phyloP scores from a whole-genome alignment of 768 basidiomycete species.

The Scleroderma bovista region DNA sequence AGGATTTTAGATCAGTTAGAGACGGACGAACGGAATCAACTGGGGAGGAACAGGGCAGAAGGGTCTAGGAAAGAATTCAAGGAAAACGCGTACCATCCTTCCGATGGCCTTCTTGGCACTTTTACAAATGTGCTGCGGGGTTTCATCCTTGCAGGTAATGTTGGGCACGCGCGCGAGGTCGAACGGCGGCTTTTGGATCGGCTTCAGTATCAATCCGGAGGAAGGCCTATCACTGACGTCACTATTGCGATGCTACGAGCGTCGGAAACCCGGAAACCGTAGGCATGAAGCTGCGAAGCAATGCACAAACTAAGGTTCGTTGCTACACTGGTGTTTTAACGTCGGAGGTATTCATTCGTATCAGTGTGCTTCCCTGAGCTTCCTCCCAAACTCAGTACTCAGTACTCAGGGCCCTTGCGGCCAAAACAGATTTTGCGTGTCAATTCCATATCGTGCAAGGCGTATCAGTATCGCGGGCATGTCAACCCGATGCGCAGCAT shows the following conservation, averaged over 20 bases:
- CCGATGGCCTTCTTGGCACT: constrained; percentile 22
- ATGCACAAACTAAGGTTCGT: no score
- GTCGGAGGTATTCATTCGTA: neutral
- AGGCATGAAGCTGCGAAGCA: neutral
- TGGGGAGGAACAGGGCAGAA: neutral
- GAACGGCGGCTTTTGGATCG: constrained; percentile 18
- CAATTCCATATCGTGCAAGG: no score
- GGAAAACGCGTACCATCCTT: neutral
- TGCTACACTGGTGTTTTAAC: no score
- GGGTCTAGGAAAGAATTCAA: neutral
- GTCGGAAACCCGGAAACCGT: constrained; percentile 10
- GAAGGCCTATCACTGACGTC: constrained; percentile 18
- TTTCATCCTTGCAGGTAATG: constrained; percentile 27
- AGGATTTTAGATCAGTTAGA: constrained; percentile 41
- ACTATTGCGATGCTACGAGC: constrained; percentile 12
- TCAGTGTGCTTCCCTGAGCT: neutral
- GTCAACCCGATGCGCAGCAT: no score
- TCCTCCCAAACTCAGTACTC: no score
- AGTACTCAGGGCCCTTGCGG: no score
- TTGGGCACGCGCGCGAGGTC: constrained; percentile 29
- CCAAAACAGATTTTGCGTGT: no score
- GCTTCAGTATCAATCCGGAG: constrained; percentile 21
- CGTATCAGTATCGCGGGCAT: no score
- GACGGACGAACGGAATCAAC: constrained; percentile 2
- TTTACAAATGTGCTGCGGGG: constrained; percentile 36